Evolutionary conservation across 352 stramenopile genomes (phyloP).

Genomic region (Thraustochytrium striatum): DNA sequence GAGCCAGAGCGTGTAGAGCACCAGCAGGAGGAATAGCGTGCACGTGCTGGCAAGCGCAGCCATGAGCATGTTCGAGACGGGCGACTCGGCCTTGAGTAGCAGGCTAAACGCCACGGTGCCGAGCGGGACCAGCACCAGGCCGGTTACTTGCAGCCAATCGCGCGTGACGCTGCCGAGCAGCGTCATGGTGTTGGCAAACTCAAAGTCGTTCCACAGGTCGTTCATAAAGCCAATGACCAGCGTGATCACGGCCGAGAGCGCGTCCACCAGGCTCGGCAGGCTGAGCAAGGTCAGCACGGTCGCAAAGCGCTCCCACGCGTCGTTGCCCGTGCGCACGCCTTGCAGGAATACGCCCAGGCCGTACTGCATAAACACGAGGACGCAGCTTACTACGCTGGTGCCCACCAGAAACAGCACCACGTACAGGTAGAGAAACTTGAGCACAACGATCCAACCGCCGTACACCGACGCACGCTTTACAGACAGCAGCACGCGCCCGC

Average conservation of each 20-base stretch:
- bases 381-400: conserved; percentile 20
- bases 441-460: conserved; percentile 35
- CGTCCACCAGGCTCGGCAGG: conserved; percentile 25
- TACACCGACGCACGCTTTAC: conserved; percentile 37
- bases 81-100: background rate
- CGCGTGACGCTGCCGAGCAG: background rate
- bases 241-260: conserved; percentile 35
- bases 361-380: conserved; percentile 44
- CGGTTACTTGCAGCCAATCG: conserved; percentile 31
- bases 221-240: conserved; percentile 27
- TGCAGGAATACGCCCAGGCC: conserved; percentile 38
- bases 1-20: conserved; percentile 35
- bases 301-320: background rate
- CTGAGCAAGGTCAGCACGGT: conserved; percentile 17
- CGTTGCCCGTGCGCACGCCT: conserved; percentile 17
- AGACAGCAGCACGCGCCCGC: background rate
- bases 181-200: conserved; percentile 42
- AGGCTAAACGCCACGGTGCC: conserved; percentile 43
- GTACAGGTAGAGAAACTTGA: conserved; percentile 48
- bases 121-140: conserved; percentile 12
- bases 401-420: conserved; percentile 38
- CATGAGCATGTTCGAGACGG: conserved; percentile 21
- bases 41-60: conserved; percentile 25
- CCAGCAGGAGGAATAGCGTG: conserved; percentile 12
- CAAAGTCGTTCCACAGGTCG: conserved; percentile 49